Percentiles rank a stretch among this genome's conserved stretches.
These are phyloP conservation scores for Rubia peregrina DNA, from an alignment of 305 asterid species.

Conservation along the genomic window DNA sequence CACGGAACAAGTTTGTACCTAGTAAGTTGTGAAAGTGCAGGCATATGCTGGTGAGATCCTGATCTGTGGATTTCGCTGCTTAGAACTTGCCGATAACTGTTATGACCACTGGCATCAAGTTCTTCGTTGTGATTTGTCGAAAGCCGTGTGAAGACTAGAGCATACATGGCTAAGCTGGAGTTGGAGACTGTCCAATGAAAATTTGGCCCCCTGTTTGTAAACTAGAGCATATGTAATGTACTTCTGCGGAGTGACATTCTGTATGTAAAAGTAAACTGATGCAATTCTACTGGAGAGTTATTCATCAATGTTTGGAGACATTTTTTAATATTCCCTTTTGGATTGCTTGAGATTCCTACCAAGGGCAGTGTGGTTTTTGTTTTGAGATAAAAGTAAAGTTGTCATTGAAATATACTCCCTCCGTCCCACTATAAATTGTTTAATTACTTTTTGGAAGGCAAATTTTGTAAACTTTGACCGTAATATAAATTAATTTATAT, in stretches of 20 bases:
- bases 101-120: neutral
- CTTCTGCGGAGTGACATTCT: neutral
- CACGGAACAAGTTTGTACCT: conserved; percentile 30
- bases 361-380: neutral
- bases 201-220: neutral
- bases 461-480: too few relatives aligned
- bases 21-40: conserved; percentile 55
- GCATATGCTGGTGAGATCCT: neutral
- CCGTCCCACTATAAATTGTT: too few relatives aligned
- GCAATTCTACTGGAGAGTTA: neutral
- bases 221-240: neutral
- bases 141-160: neutral
- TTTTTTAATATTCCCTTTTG: neutral
- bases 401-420: too few relatives aligned
- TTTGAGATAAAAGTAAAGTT: neutral
- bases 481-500: too few relatives aligned
- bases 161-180: neutral
- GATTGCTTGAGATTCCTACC: neutral
- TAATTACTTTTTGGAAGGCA: too few relatives aligned
- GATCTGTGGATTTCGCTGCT: neutral
- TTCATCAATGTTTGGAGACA: neutral
- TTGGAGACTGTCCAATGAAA: neutral
- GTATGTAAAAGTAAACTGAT: neutral
- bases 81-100: neutral
- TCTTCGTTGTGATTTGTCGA: neutral